Base-by-base conservation (phyloP, 163 green algal genomes). In the Scenedesmus sp. region DNA sequence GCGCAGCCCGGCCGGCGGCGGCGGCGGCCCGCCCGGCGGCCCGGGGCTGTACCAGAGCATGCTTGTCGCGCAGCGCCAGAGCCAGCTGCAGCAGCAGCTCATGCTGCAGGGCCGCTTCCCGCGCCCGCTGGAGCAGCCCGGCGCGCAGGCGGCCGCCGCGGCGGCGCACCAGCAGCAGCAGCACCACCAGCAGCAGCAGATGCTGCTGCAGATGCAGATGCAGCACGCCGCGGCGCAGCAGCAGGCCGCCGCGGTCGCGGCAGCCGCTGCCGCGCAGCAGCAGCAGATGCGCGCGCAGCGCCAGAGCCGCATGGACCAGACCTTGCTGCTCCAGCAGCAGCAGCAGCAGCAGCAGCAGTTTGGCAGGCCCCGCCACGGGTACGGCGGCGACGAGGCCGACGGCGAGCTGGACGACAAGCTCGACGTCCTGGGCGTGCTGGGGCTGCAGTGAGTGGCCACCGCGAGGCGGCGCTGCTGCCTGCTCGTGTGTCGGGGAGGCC, bases 21-120 rank as follows among this genome's bases (percentile, higher is more conserved):
- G 39, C 39, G 39, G 26, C 58, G 42, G 18, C 58, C 54, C 33
- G 53, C 34, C 48, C 53, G 42, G 45, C 44, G 67, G 10, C 53
- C 34, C 6, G 0, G 24, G 28, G 9, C 44, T 67, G 54, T 77
- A 77, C 45, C 69, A 77, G 54, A 53, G 66, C 36, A 67, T 77
- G 67, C 26, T 77, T 53, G 34, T 77, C 10, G 69, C 69, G 20
- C 69, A 77, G 54, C 39, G 69, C 7, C 69, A 77, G 54, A 77
- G 69, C 58, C 69, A 77, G 69, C 69, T 77, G 53, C 69, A 77
- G 54, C 67, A 77, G 53, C 69, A 77, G 69, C 14, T 77, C 53
- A 67, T 77, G 69, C 53, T 77, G 53, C 69, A 67, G 69, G 51
- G 67, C 51, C 50, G 36, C n/a, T 77, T 67, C 24, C 57, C 13